phyloP scores from a whole-genome alignment of 1,284 basidiomycete genomes.

The Trichosporon sp. region DNA sequence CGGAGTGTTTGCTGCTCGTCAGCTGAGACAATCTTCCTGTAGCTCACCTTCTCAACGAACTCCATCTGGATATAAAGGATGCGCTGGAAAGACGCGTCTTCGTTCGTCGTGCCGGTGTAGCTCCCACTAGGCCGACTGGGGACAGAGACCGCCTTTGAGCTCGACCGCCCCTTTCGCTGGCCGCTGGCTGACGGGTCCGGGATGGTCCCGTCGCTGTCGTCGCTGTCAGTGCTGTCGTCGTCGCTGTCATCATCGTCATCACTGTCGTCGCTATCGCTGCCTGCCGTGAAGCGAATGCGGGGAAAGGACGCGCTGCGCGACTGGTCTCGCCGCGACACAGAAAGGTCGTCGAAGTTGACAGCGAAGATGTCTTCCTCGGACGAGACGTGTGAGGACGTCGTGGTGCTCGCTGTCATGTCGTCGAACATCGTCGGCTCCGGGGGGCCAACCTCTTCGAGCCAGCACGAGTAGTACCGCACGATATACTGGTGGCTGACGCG shows the following conservation, averaged over 20 bases:
- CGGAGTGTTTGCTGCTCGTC: slow-evolving; percentile 34
- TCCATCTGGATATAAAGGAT: slow-evolving; percentile 51
- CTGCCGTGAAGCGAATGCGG: slow-evolving; percentile 43
- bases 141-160: slow-evolving; percentile 13
- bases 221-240: slow-evolving; percentile 25
- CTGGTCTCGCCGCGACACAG: slow-evolving; percentile 32
- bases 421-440: slow-evolving; percentile 20
- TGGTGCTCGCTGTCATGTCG: slow-evolving; percentile 13
- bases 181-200: slow-evolving; percentile 32
- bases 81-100: slow-evolving; percentile 34
- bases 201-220: slow-evolving; percentile 27
- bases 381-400: slow-evolving; percentile 8
- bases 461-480: slow-evolving; percentile 64
- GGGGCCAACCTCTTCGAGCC: slow-evolving; percentile 44
- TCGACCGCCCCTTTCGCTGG: slow-evolving; percentile 9
- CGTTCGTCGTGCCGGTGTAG: slow-evolving; percentile 32
- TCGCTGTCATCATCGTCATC: slow-evolving; percentile 17
- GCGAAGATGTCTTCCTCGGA: slow-evolving; percentile 41
- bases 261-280: slow-evolving; percentile 38
- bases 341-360: slow-evolving; percentile 43
- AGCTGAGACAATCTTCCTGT: not conserved
- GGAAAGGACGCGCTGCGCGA: slow-evolving; percentile 46
- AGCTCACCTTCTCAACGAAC: slow-evolving; percentile 47
- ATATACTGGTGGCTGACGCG: slow-evolving; percentile 83
- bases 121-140: slow-evolving; percentile 15